These are phyloP conservation scores for Misopates orontium DNA, from an alignment of 257 asterid species.

Conservation along the genomic window DNA sequence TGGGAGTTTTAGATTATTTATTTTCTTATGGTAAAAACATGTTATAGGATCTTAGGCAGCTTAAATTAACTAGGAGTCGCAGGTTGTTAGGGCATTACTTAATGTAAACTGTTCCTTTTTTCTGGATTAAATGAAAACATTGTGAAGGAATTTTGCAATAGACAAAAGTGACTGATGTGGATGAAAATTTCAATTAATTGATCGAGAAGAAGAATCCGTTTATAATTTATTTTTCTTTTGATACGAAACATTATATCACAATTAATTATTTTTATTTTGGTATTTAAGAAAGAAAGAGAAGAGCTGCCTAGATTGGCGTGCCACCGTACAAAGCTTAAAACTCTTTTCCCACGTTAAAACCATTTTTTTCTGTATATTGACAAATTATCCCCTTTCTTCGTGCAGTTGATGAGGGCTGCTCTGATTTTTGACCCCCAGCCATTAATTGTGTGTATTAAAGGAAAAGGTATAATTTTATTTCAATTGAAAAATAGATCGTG, in stretches of 20 bases:
- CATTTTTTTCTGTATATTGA: not conserved
- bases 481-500: too few species aligned
- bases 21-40: not conserved
- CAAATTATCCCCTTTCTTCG: too few species aligned
- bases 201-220: not conserved
- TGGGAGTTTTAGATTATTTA: not conserved
- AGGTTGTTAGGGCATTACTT: too few species aligned
- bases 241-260: too few species aligned
- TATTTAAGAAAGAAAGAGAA: not conserved
- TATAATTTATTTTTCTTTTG: too few species aligned
- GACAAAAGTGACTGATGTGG: too few species aligned
- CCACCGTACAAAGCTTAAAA: constrained; percentile 23
- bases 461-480: too few species aligned
- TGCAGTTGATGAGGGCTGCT: too few species aligned
- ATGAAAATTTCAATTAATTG: not conserved
- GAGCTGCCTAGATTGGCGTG: constrained; percentile 36
- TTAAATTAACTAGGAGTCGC: too few species aligned
- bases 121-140: not conserved
- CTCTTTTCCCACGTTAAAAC: constrained; percentile 5
- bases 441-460: too few species aligned
- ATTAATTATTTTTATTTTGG: not conserved
- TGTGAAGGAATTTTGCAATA: too few species aligned
- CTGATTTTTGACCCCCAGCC: not conserved
- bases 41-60: not conserved
- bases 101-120: not conserved